These are phyloP conservation scores for Lachancea quebecensis DNA, from an alignment of 805 yeast genomes.

Conservation along the genomic window DNA sequence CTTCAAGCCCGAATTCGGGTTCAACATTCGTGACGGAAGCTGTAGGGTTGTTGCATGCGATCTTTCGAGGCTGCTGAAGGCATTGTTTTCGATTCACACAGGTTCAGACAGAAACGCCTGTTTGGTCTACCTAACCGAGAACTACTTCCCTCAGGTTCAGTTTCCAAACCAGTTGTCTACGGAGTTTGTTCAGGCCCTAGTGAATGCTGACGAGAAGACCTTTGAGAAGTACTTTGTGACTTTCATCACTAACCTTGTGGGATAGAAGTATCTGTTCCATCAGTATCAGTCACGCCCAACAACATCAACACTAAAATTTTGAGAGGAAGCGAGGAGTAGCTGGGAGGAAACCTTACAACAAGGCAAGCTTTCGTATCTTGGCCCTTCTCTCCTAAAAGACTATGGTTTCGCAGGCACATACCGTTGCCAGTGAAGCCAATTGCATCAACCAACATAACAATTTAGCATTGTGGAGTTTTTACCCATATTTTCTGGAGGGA, in stretches of 20 bases:
- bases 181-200: slow-evolving; percentile 56
- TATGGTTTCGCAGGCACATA: not conserved
- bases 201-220: slow-evolving; percentile 48
- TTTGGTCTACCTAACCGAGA: slow-evolving; percentile 44
- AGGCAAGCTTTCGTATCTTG: too few species aligned
- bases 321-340: too few species aligned
- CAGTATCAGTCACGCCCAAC: not conserved
- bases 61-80: slow-evolving; percentile 59
- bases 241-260: slow-evolving; percentile 28
- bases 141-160: slow-evolving; percentile 45
- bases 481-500: not conserved
- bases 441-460: not conserved
- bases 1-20: slow-evolving; percentile 53
- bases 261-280: not conserved
- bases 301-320: too few species aligned
- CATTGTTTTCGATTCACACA: slow-evolving; percentile 40
- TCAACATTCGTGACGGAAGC: slow-evolving; percentile 73
- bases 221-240: slow-evolving; percentile 65
- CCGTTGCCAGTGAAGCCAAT: not conserved
- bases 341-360: too few species aligned
- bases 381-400: not conserved
- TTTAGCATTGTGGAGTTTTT: not conserved
- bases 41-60: slow-evolving; percentile 69
- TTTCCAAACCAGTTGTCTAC: slow-evolving; percentile 53
- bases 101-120: slow-evolving; percentile 23